phyloP scores from a whole-genome alignment of 305 asterid species.

The Fraxinus floribunda region DNA sequence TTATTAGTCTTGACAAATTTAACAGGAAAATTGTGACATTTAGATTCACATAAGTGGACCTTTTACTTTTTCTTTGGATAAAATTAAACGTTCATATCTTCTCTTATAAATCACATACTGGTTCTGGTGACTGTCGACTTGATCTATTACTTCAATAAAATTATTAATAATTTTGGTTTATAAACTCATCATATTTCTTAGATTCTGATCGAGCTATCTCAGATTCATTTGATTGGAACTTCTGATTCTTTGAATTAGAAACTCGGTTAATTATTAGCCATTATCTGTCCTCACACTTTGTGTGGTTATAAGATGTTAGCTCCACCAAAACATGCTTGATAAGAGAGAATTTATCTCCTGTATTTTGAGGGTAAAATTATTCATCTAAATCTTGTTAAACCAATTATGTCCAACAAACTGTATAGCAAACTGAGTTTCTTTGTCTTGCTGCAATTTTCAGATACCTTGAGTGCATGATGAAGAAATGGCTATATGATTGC shows the following conservation, averaged over 20 bases:
- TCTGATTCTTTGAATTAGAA: background rate
- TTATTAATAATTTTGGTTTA: background rate
- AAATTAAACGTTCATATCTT: background rate
- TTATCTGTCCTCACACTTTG: background rate
- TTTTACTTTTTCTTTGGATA: background rate
- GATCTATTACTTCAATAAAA: background rate
- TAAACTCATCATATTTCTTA: background rate
- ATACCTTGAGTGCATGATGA: background rate
- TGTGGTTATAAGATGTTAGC: background rate
- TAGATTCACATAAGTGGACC: background rate
- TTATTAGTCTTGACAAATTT: background rate
- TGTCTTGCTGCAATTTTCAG: background rate
- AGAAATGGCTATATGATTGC: background rate
- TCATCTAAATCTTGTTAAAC: background rate
- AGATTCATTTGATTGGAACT: background rate
- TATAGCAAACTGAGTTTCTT: background rate
- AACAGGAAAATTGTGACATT: background rate
- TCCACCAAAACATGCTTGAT: background rate
- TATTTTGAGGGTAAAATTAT: background rate
- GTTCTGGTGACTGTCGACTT: background rate
- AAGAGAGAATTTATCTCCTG: background rate
- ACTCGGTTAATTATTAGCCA: background rate
- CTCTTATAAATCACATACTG: background rate
- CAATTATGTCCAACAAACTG: constrained; percentile 7
- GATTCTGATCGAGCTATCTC: background rate